These are phyloP conservation scores for Aspergillus latus DNA, from an alignment of 2,329 filamentous ascomycete genomes.

Conservation along the genomic window DNA sequence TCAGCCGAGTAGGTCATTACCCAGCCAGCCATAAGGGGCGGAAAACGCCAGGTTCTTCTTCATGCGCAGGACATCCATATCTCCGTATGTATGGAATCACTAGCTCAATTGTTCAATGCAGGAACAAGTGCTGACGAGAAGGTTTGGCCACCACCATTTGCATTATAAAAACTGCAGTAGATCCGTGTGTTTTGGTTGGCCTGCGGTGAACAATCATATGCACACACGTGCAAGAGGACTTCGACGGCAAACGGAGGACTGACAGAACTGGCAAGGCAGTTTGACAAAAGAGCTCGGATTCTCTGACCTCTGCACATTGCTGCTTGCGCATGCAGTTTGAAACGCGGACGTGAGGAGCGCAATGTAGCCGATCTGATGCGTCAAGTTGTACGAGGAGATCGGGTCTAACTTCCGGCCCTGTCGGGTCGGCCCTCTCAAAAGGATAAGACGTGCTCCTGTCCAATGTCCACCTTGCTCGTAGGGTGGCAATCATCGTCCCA, in stretches of 20 bases:
- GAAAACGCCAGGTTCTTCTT: conserved; percentile 8
- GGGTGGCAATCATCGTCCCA: neutral
- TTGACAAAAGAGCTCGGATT: neutral
- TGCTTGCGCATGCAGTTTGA: conserved; percentile 8
- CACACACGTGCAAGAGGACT: no score
- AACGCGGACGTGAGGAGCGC: conserved; percentile 11
- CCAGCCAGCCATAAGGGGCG: conserved; percentile 11
- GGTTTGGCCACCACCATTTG: neutral
- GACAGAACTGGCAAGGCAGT: no score
- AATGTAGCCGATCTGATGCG: conserved; percentile 14
- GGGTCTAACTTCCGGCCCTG: neutral
- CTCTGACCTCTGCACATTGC: neutral
- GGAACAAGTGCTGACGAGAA: neutral
- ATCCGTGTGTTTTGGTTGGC: neutral
- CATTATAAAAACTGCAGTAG: neutral
- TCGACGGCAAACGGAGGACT: no score
- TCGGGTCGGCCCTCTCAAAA: neutral
- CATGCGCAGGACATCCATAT: conserved; percentile 3
- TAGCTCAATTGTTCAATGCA: conserved; percentile 5
- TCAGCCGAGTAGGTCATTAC: no score
- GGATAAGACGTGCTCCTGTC: neutral
- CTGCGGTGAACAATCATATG: no score
- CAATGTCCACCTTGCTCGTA: no score
- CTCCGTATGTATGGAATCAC: conserved; percentile 9
- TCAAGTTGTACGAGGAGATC: conserved; percentile 8